Base-by-base conservation (phyloP, 2,329 filamentous ascomycete genomes). In the Diaporthe humulicola region DNA sequence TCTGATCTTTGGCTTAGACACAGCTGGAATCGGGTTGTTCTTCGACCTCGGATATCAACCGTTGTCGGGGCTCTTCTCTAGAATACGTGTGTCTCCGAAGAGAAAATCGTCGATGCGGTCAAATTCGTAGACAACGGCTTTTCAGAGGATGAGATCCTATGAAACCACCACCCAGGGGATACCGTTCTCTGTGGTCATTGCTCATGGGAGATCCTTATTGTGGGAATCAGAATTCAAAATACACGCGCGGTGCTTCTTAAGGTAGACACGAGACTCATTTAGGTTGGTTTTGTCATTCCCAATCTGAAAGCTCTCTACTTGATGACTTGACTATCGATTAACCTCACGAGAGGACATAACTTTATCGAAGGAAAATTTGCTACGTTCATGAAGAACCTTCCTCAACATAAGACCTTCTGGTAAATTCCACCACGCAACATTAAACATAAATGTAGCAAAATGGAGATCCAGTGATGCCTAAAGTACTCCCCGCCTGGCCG, bases 381-480 rank as follows among this genome's bases (percentile, higher is more conserved):
- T 22, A 14, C 25, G 10, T 19, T 19, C 17, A 38, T 10, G 19
- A 12, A 30, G 2, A 22, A 30, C 58, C 8, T 45, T 30, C 8
- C 38, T 0, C 15, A 15, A 45, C 9, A 28, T 3, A 33, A 64
- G 2, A 2, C n/a, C 25, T 3, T 15, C 17, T 3, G 25, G n/a
- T 5, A 8, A 2, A 17, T 6, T 12, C 12, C 6, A 17, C 12
- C 7, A 9, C 4, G 30, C 4, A 40, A 14, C 1, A 40, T 40
- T 38, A 69, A 28, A 36, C 52, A 50, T 69, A 69, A 15, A 69
- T 54, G 6, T 69, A 69, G 22, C 64, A 69, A n/a, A 69, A 69
- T 0, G 64, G 64, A 40, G 64, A 50, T 14, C 64, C 64, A 12
- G 45, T 69, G 8, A 69, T 28, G 9, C 64, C 64, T 33, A 69